Evolutionary conservation across 164 flowering plant genomes (phyloP).

Genomic region (Piper betle): DNA sequence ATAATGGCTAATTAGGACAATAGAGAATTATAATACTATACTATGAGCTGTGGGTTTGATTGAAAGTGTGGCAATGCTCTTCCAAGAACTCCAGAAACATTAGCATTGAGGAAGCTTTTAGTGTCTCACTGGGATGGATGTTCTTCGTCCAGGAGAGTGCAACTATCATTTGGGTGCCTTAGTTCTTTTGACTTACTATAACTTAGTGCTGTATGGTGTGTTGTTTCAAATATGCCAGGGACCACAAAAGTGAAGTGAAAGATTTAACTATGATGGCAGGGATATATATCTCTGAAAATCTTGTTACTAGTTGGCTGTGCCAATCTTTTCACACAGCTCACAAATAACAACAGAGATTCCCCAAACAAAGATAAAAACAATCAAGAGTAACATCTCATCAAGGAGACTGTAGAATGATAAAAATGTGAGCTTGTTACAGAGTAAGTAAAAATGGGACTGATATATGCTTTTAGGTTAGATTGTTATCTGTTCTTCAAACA

Average conservation of each 20-base stretch:
- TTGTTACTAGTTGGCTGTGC: too few species aligned
- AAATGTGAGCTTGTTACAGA: too few species aligned
- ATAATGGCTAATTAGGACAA: conserved; percentile 13
- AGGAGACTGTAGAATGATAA: too few species aligned
- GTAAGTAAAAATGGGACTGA: too few species aligned
- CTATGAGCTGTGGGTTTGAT: background rate
- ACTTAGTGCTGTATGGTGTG: background rate
- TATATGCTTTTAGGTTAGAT: too few species aligned
- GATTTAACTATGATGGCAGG: too few species aligned
- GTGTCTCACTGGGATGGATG: conserved; percentile 15
- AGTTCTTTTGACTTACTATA: background rate
- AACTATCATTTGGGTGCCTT: background rate
- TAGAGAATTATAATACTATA: background rate
- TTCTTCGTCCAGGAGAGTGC: conserved; percentile 20
- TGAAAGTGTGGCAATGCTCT: background rate
- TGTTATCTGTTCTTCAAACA: too few species aligned
- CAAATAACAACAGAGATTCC: too few species aligned
- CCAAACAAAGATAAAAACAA: too few species aligned
- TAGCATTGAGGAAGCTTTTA: background rate
- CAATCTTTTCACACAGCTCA: too few species aligned
- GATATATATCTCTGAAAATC: too few species aligned
- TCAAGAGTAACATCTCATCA: too few species aligned
- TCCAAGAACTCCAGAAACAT: background rate
- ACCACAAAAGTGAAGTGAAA: background rate
- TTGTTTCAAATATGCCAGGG: background rate